phyloP scores from a whole-genome alignment of 2,329 filamentous ascomycete species.

The Colletotrichum lentis region DNA sequence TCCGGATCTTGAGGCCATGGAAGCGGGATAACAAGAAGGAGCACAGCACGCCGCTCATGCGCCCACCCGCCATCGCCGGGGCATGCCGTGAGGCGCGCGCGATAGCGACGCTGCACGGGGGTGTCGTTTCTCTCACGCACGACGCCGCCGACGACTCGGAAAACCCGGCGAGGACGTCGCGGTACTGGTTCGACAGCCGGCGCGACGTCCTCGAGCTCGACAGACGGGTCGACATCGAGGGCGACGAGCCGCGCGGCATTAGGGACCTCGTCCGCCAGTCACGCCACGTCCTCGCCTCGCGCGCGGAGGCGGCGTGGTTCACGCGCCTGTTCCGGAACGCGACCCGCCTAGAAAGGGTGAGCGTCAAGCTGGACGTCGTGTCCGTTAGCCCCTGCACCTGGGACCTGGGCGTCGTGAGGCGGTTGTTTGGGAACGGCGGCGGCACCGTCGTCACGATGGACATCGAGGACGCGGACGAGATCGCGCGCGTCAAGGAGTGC shows the following conservation, averaged over 20 bases:
- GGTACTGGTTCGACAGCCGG: slow-evolving; percentile 24
- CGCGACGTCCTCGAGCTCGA: slow-evolving; percentile 32
- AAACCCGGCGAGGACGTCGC: not conserved
- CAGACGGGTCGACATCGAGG: slow-evolving; percentile 21
- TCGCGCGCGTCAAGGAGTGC: slow-evolving; percentile 10
- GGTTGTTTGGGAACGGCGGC: slow-evolving; percentile 4
- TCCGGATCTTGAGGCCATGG: slow-evolving; percentile 11
- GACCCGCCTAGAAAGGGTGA: not conserved
- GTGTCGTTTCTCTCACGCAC: not conserved
- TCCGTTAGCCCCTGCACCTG: slow-evolving; percentile 16
- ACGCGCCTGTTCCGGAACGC: slow-evolving; percentile 8
- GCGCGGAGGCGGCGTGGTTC: slow-evolving; percentile 32
- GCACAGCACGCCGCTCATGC: not conserved
- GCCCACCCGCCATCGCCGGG: slow-evolving; percentile 18
- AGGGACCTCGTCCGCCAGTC: slow-evolving; percentile 2
- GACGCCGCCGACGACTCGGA: not conserved
- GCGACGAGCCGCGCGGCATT: slow-evolving; percentile 7
- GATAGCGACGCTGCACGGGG: slow-evolving; percentile 19
- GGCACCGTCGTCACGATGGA: slow-evolving; percentile 18
- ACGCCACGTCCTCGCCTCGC: slow-evolving; percentile 12
- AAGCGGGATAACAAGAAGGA: not conserved
- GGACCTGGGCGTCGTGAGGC: slow-evolving; percentile 1
- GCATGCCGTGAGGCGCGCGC: slow-evolving; percentile 26
- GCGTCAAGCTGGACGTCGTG: slow-evolving; percentile 22
- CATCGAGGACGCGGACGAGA: slow-evolving; percentile 25